Conservation (phyloP, 2,329 filamentous ascomycete species). For the Phyllosticta citrichinensis region DNA sequence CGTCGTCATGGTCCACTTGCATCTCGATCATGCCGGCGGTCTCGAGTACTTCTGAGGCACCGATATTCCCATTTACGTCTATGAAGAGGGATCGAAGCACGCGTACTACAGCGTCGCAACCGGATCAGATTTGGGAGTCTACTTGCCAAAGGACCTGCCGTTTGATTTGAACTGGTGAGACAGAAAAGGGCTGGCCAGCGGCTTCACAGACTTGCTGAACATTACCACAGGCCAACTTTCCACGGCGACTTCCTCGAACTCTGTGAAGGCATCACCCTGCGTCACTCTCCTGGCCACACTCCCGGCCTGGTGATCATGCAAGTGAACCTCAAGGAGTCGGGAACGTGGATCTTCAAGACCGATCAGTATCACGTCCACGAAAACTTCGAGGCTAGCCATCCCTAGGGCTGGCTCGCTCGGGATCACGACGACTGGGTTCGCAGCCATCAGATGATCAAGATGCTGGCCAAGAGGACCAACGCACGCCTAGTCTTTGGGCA, state of each 20-base stretch:
- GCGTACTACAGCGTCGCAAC: slow-evolving; percentile 29
- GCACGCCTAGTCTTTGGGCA: slow-evolving; percentile 22
- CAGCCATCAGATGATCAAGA: slow-evolving; percentile 23
- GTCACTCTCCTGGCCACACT: slow-evolving; percentile 28
- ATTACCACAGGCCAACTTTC: slow-evolving; percentile 18
- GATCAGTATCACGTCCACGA: slow-evolving; percentile 30
- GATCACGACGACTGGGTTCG: slow-evolving; percentile 27
- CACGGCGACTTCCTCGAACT: slow-evolving; percentile 23
- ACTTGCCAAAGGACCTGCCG: slow-evolving; percentile 27
- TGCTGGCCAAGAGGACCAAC: slow-evolving; percentile 18
- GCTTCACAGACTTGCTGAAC: too few species aligned
- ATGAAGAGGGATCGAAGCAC: slow-evolving; percentile 29
- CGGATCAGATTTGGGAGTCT: slow-evolving; percentile 21
- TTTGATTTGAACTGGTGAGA: slow-evolving; percentile 25
- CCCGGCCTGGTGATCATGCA: slow-evolving; percentile 27
- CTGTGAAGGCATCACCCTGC: slow-evolving; percentile 24
- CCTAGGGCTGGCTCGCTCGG: slow-evolving; percentile 28
- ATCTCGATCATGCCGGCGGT: slow-evolving; percentile 28
- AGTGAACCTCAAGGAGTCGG: slow-evolving; percentile 24
- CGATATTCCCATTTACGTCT: slow-evolving; percentile 26
- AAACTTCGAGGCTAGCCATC: slow-evolving; percentile 24
- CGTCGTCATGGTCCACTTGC: slow-evolving; percentile 28
- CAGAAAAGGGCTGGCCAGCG: too few species aligned
- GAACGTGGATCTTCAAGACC: slow-evolving; percentile 29
- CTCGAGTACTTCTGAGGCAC: slow-evolving; percentile 25